Percentiles rank a stretch among this genome's conserved stretches.
phyloP scores from a whole-genome alignment of 169 alveolate species.

The Miamiensis avidus region DNA sequence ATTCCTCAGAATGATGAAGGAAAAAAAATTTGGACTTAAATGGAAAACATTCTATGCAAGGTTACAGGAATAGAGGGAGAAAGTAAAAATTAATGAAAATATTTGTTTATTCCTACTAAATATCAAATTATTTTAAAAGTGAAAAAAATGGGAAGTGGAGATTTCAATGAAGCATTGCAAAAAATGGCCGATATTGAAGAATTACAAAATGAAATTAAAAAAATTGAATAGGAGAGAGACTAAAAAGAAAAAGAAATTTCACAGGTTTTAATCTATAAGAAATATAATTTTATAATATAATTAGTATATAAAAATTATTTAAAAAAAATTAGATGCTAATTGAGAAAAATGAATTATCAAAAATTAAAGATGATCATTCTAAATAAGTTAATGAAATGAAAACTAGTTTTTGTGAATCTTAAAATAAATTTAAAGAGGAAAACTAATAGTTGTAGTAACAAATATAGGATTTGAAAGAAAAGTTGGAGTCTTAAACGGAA shows the following conservation, averaged over 20 bases:
- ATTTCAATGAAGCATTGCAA: neutral
- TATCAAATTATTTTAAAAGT: neutral
- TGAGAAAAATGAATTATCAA: neutral
- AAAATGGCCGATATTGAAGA: neutral
- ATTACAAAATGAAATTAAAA: too few relatives aligned
- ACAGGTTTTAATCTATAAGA: too few relatives aligned
- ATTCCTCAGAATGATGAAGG: neutral
- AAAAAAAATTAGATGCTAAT: neutral
- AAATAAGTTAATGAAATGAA: neutral
- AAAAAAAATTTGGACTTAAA: neutral
- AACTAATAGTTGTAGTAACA: neutral
- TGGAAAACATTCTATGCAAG: neutral
- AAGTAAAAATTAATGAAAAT: neutral
- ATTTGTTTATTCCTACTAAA: too few relatives aligned
- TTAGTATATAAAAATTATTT: too few relatives aligned
- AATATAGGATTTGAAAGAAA: neutral
- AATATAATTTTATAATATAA: too few relatives aligned
- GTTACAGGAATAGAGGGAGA: neutral
- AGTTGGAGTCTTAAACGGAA: neutral
- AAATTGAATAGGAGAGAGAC: too few relatives aligned
- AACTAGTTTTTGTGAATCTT: too few relatives aligned
- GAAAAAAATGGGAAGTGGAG: neutral
- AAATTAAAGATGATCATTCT: neutral
- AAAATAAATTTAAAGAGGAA: too few relatives aligned
- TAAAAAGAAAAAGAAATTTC: neutral